Base-by-base conservation (phyloP, 2,329 filamentous ascomycete species). In the Talaromyces sp. region DNA sequence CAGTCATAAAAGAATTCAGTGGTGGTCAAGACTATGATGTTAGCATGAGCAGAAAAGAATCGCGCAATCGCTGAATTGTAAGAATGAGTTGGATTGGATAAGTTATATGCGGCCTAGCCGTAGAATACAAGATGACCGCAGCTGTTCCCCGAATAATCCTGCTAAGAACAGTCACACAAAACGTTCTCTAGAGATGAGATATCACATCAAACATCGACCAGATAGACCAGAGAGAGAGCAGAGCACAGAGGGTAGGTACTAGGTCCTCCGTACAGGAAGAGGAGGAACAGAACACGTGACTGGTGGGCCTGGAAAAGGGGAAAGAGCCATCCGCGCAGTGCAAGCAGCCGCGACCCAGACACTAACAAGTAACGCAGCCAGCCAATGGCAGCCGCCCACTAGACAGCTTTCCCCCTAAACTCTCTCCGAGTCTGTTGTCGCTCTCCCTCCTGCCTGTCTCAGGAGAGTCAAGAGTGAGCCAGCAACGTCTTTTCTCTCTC, bases 401-500 rank as follows among this genome's bases (percentile, higher is more conserved):
- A 43, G 36, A 56, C 61, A 56, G 59, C 58, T 64, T 64, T 61
- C 64, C 66, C 67, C 67, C 61, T 47, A 67, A 66, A 65, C 61
- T 54, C 61, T 56, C 29, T 11, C n/a, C n/a, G n/a, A n/a, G n/a
- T n/a, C 54, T 60, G 22, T 47, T 34, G 27, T 47, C 54, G 58
- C 45, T 36, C 64, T 40, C 45, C 45, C 40, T 62, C 43, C 51
- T 58, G 49, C 54, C 65, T 69, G 49, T 60, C 66, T 69, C 65
- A 67, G 65, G 66, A 65, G 65, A 68, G 60, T 67, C 68, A 69
- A 54, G 47, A 22, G 19, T 47, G 25, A 49, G 40, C 45, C 43
- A 64, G 19, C 40, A 64, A 27, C 54, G 56, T 64, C 69, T 67
- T 65, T 65, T 67, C 66, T 64, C 54, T 62, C 51, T 65, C 59